Evolutionary conservation across 2,329 filamentous ascomycete genomes (phyloP).

Genomic region (Aspergillus sp.): DNA sequence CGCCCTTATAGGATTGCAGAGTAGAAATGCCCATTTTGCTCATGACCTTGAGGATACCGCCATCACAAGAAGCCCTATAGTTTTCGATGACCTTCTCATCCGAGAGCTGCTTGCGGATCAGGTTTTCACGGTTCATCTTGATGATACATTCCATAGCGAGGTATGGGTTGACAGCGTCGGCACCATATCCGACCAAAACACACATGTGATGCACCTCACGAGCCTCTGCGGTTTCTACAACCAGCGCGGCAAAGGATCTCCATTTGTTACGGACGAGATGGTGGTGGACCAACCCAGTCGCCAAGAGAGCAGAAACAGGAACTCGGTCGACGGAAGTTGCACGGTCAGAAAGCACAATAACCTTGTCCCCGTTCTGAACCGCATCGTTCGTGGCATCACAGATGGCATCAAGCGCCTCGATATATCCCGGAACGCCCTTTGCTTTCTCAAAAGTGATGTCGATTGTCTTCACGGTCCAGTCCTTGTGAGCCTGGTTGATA

Average conservation of each 20-base stretch:
- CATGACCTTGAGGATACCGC: slow-evolving; percentile 98
- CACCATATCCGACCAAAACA: slow-evolving; percentile 93
- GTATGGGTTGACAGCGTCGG: slow-evolving; percentile 91
- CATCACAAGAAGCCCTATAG: slow-evolving; percentile 95
- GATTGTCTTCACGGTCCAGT: slow-evolving; percentile 86
- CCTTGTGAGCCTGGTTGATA: slow-evolving; percentile 68
- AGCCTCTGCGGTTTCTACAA: slow-evolving; percentile 91
- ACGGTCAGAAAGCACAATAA: slow-evolving; percentile 87
- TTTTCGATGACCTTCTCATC: slow-evolving; percentile 85
- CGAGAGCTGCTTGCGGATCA: slow-evolving; percentile 85
- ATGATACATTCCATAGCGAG: slow-evolving; percentile 94
- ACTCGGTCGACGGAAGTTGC: slow-evolving; percentile 80
- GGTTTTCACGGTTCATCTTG: slow-evolving; percentile 90
- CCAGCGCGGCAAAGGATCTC: slow-evolving; percentile 81
- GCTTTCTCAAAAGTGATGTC: slow-evolving; percentile 91
- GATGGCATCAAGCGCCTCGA: slow-evolving; percentile 83
- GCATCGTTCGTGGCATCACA: slow-evolving; percentile 81
- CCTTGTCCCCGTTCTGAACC: slow-evolving; percentile 77
- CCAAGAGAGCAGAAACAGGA: slow-evolving; percentile 79
- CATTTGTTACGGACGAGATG: slow-evolving; percentile 95
- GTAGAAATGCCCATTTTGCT: slow-evolving; percentile 99
- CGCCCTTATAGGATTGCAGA: slow-evolving; percentile 93
- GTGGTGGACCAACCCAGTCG: slow-evolving; percentile 91
- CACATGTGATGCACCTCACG: slow-evolving; percentile 99
- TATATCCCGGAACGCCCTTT: slow-evolving; percentile 78